Base-by-base conservation (phyloP, 1,284 basidiomycete species). In the Austroboletus rostrupii region DNA sequence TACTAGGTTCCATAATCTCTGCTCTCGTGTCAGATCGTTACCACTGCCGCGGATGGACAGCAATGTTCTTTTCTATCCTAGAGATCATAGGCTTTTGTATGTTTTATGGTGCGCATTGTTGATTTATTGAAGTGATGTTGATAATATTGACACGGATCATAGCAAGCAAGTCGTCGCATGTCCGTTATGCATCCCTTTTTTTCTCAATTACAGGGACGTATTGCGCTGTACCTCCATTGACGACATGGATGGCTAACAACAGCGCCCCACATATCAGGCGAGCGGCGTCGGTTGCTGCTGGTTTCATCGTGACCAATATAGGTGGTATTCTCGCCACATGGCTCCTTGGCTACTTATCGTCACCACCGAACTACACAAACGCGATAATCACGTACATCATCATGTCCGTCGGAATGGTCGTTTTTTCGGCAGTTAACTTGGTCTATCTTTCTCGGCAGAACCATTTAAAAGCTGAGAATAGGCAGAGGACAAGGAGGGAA, bases 261-360 rank as follows among this genome's bases (percentile, higher is more conserved):
- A 72, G 78, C 19, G 70, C 76, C 0, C 80, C 80, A 1, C 74
- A 80, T 57, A 71, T 74, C 47, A 70, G 79, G 39, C 72, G 80
- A 37, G 79, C 79, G 6, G 78, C 79, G 0, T 72, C 75, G 17
- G 72, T 84, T 43, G 80, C 78, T 6, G 66, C 80, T 26, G 76
- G 72, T 0, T 80, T 80, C 56, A 73, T 79, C 55, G 64, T 73
- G 62, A 78, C 76, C 29, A 83, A 81, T 60, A 65, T 69, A 0
- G 81, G 81, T 14, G 82, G 79, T 10, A 82, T 85, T 50, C 70
- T 81, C 9, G 73, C 77, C 1, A 78, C 75, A 1, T 80, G 79
- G 78, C 69, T 81, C 13, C 70, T 79, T 53, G 72, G 73, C 3
- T 67, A 70, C 2, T 57, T 74, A n/a, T 72, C 71, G n/a, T 66